Evolutionary conservation across 495 filamentous ascomycete species (phyloP), one percentile per base, ranked within the genome.

Genomic region (Penicillium roqueforti): DNA sequence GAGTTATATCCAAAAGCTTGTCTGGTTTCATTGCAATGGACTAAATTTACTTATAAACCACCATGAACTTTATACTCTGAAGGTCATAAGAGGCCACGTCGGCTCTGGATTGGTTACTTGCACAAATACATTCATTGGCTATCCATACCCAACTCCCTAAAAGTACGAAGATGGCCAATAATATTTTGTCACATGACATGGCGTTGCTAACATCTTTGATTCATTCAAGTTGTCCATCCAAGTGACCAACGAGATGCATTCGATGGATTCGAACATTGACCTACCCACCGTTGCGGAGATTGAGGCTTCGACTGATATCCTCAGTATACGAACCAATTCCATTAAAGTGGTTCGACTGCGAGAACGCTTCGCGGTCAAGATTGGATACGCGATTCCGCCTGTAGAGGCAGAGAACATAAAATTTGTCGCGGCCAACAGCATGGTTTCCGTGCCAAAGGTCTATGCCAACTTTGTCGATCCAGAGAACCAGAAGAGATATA

Each of bases 1-100:
- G 60, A 50, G 60, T 59, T 59, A 51, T 59, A 61, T 62, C 46
- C 53, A 67, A 68, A 66, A 62, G 57, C 54, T 54, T 57, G 47
- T 42, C 42, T 28, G 43, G 32, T 62, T 60, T 51, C 22, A 53
- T 40, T 59, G 41, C 25, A 52, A 47, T 47, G 29, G 28, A 32
- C 26, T 34, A 14, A 14, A 31, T 47, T 47, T 28, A 32, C 26
- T 5, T 11, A 22, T 13, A 46, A 29, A 20, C 4, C 7, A 9
- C 16, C 42, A 29, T 19, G 26, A n/a, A 18, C 23, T 28, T 9
- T 28, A n/a, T 34, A n/a, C 31, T 34, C 14, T 29, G 10, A 7
- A 10, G 1, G 9, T 9, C 9, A 29, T 29, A 31, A 31, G 10
- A 31, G 8, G 9, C 28, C 28, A 2, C 28, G 10, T 10, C 10